These are phyloP conservation scores for Xeromyces bisporus DNA, from an alignment of 495 filamentous ascomycete species.

Conservation along the genomic window DNA sequence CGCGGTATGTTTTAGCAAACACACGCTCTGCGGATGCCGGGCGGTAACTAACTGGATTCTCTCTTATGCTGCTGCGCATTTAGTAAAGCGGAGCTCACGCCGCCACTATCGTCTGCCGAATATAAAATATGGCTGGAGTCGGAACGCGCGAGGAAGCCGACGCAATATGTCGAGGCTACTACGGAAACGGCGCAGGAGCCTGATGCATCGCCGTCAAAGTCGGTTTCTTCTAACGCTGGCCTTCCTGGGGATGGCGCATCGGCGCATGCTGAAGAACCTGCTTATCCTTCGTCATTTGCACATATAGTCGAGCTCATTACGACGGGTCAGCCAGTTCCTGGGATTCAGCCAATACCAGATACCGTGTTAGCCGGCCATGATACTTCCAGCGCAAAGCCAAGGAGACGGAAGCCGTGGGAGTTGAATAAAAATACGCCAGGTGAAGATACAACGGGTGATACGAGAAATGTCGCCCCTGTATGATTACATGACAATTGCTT, in stretches of 20 bases:
- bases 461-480: constrained; percentile 3
- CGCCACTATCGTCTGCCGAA: constrained; percentile 20
- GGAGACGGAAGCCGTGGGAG: constrained; percentile 72
- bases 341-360: constrained; percentile 77
- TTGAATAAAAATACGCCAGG: constrained; percentile 15
- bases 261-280: constrained; percentile 24
- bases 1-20: constrained; percentile 25
- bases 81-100: constrained; percentile 25
- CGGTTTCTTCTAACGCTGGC: no score
- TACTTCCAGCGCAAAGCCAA: constrained; percentile 29
- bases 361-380: constrained; percentile 55
- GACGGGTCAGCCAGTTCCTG: constrained; percentile 67
- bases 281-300: constrained; percentile 75
- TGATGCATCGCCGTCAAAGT: no score
- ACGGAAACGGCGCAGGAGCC: constrained; percentile 1
- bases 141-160: constrained; percentile 1
- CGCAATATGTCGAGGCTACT: neutral
- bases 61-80: neutral
- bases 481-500: no score
- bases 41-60: no score
- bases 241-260: no score
- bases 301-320: constrained; percentile 82
- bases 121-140: constrained; percentile 27
- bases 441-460: constrained; percentile 1
- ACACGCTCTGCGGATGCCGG: no score